Evolutionary conservation across 768 basidiomycete species (phyloP).

Genomic region (Agrocybe pediades): DNA sequence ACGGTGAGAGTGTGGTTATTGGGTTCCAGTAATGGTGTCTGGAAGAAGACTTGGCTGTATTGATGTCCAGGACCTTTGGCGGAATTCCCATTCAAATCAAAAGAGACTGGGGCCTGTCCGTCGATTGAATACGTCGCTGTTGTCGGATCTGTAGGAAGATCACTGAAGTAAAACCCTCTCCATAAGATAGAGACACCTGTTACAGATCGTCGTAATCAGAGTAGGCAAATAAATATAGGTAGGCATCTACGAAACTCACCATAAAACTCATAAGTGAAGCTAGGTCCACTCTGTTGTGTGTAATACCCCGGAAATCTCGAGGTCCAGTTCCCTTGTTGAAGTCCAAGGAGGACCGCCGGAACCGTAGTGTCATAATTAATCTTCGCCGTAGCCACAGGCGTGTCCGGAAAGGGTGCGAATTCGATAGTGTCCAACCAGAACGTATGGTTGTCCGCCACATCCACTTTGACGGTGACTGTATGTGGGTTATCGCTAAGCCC

Average conservation of each 20-base stretch:
- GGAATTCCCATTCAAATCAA: slow-evolving; percentile 17
- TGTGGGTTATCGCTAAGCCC: slow-evolving; percentile 21
- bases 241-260: too few species aligned
- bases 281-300: slow-evolving; percentile 18
- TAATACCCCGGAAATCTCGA: background rate
- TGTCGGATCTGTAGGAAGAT: slow-evolving; percentile 21
- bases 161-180: slow-evolving; percentile 23
- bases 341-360: slow-evolving; percentile 21
- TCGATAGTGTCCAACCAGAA: slow-evolving; percentile 31
- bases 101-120: slow-evolving; percentile 14
- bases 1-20: slow-evolving; percentile 10
- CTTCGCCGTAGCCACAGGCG: slow-evolving; percentile 12
- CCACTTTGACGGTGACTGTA: slow-evolving; percentile 23
- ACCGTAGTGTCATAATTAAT: slow-evolving; percentile 16
- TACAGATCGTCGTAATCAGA: too few species aligned
- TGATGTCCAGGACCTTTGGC: slow-evolving; percentile 3
- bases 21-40: slow-evolving; percentile 4
- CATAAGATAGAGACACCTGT: slow-evolving; percentile 28
- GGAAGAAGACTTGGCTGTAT: slow-evolving; percentile 11
- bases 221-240: background rate
- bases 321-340: too few species aligned
- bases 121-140: slow-evolving; percentile 30
- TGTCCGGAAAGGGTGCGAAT: slow-evolving; percentile 20
- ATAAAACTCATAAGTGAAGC: slow-evolving; percentile 23
- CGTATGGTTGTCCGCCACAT: slow-evolving; percentile 15